A percentile compares a stretch with the other conserved stretches of the same genome.
These are phyloP conservation scores for Fusarium stilboides DNA, from an alignment of 2,329 filamentous ascomycete species.

Conservation along the genomic window DNA sequence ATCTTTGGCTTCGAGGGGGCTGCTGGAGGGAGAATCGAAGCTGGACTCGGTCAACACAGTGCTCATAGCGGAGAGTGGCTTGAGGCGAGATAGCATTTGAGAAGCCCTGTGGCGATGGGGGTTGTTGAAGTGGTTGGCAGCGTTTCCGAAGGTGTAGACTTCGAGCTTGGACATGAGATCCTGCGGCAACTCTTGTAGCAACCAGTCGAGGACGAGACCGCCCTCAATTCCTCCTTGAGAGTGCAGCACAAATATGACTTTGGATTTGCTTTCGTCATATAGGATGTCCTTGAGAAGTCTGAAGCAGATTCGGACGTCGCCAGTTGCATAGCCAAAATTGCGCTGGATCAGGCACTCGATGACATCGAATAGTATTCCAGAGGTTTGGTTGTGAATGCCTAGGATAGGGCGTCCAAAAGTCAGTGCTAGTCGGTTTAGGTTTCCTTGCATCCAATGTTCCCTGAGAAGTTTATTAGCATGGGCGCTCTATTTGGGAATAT, in stretches of 20 bases:
- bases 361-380: conserved; percentile 81
- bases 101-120: conserved; percentile 69
- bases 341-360: conserved; percentile 84
- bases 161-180: conserved; percentile 78
- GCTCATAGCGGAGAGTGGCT: conserved; percentile 55
- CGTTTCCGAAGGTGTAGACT: conserved; percentile 84
- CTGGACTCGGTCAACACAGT: conserved; percentile 57
- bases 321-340: conserved; percentile 79
- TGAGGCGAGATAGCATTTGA: conserved; percentile 55
- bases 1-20: conserved; percentile 41
- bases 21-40: conserved; percentile 45
- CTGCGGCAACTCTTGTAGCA: conserved; percentile 79
- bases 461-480: conserved; percentile 52
- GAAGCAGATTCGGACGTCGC: conserved; percentile 75
- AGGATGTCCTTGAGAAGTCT: conserved; percentile 74
- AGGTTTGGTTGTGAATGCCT: conserved; percentile 83
- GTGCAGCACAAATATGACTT: conserved; percentile 82
- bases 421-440: conserved; percentile 78
- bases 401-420: conserved; percentile 80
- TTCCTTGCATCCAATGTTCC: conserved; percentile 77
- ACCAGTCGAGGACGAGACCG: conserved; percentile 81
- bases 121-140: conserved; percentile 87
- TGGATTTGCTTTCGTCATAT: conserved; percentile 73
- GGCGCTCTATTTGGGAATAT: neutral
- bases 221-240: conserved; percentile 84